A percentile compares a stretch with the other conserved stretches of the same genome.
These are phyloP conservation scores for Ambrosiella beaveri DNA, from an alignment of 2,329 filamentous ascomycete species.

Conservation along the genomic window DNA sequence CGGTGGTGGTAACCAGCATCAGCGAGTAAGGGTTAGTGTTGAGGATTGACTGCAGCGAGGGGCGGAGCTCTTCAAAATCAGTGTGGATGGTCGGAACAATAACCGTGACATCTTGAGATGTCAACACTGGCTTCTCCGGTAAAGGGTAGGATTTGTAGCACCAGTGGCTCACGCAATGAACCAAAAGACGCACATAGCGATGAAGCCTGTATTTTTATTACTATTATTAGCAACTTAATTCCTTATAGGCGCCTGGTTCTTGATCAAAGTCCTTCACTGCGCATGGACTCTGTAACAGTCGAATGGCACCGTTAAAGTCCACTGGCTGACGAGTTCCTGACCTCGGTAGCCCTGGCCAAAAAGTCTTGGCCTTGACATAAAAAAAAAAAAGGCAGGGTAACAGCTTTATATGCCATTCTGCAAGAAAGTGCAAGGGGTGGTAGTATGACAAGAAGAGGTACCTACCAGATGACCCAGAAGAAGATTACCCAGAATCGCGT, in stretches of 20 bases:
- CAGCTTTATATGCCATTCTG: neutral
- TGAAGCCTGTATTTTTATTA: slow-evolving; percentile 43
- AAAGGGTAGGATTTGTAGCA: slow-evolving; percentile 71
- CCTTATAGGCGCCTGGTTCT: neutral
- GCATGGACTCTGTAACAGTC: too few species aligned
- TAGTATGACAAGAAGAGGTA: slow-evolving; percentile 13
- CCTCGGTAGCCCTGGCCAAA: too few species aligned
- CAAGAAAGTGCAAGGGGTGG: neutral
- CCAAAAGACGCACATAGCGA: slow-evolving; percentile 69
- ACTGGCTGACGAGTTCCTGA: too few species aligned
- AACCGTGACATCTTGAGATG: slow-evolving; percentile 72
- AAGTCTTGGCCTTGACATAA: too few species aligned
- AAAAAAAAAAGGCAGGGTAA: too few species aligned
- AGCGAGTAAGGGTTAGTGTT: slow-evolving; percentile 53
- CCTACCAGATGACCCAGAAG: slow-evolving; percentile 3
- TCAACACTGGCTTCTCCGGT: slow-evolving; percentile 63
- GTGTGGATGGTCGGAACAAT: slow-evolving; percentile 88
- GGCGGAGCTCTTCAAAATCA: slow-evolving; percentile 63
- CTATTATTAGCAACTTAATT: neutral
- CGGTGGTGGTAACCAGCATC: slow-evolving; percentile 73
- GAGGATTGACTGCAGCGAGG: slow-evolving; percentile 63
- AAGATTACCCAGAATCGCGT: neutral
- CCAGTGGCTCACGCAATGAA: slow-evolving; percentile 78
- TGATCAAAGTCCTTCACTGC: too few species aligned
- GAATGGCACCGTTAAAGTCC: too few species aligned